A percentile compares a stretch with the other conserved stretches of the same genome.
Evolutionary conservation across 345 rosid species (phyloP).

Genomic region (Eutrema japonicum): DNA sequence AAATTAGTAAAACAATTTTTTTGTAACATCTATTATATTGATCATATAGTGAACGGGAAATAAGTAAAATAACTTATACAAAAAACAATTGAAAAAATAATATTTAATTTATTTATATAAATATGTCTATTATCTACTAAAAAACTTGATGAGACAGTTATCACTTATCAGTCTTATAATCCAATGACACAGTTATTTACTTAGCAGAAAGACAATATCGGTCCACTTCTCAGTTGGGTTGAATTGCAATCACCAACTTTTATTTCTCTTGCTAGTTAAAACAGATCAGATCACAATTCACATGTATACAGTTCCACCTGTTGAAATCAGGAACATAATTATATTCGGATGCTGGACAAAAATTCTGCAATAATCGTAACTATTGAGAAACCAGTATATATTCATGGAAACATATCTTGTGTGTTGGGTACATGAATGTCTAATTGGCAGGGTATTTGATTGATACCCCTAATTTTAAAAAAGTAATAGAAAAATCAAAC

Average conservation of each 20-base stretch:
- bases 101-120: not conserved
- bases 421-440: conserved; percentile 22
- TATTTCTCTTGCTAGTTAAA: not conserved
- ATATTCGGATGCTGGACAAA: not conserved
- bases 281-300: not conserved
- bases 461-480: conserved; percentile 4
- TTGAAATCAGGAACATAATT: not conserved
- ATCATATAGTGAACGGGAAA: too few relatives aligned
- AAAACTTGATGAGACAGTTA: not conserved
- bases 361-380: not conserved
- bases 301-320: not conserved
- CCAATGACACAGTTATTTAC: not conserved
- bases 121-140: not conserved
- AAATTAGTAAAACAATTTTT: too few relatives aligned
- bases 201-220: not conserved
- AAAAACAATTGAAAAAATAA: not conserved
- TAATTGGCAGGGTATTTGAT: conserved; percentile 26
- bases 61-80: too few relatives aligned
- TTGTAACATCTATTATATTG: too few relatives aligned
- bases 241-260: not conserved
- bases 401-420: conserved; percentile 10
- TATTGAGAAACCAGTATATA: conserved; percentile 20
- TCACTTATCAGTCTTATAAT: not conserved
- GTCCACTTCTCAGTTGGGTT: not conserved
- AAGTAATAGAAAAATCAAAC: not conserved